Evolutionary conservation across 2,329 filamentous ascomycete species (phyloP).

Genomic region (Xylaria sp.): DNA sequence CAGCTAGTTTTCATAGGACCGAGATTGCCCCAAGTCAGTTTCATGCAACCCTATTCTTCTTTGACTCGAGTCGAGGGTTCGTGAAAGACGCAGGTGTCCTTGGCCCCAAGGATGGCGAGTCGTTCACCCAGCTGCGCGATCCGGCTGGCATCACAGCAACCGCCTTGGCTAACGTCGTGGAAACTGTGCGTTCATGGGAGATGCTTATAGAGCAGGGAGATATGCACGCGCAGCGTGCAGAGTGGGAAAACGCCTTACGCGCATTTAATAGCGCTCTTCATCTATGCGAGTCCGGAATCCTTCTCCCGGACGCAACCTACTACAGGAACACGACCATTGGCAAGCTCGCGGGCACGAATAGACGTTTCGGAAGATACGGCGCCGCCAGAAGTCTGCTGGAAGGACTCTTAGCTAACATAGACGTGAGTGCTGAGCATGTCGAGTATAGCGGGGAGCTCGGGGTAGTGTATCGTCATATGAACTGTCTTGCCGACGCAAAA

Average conservation of each 20-base stretch:
- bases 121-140: slow-evolving; percentile 27
- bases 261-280: slow-evolving; percentile 30
- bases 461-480: slow-evolving; percentile 38
- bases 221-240: slow-evolving; percentile 14
- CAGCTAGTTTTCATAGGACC: slow-evolving; percentile 35
- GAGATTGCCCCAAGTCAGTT: slow-evolving; percentile 34
- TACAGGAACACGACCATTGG: slow-evolving; percentile 27
- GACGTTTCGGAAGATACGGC: slow-evolving; percentile 36
- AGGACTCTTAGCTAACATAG: slow-evolving; percentile 23
- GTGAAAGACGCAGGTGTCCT: slow-evolving; percentile 36
- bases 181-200: slow-evolving; percentile 22
- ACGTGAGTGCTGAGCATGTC: slow-evolving; percentile 17
- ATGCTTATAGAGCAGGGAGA: slow-evolving; percentile 19
- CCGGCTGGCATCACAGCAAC: slow-evolving; percentile 22
- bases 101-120: slow-evolving; percentile 33
- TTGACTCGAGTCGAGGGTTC: slow-evolving; percentile 40
- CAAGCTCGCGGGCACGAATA: slow-evolving; percentile 34
- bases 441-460: slow-evolving; percentile 37
- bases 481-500: slow-evolving; percentile 35
- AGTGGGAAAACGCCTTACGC: slow-evolving; percentile 29
- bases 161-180: slow-evolving; percentile 24
- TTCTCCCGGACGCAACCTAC: not conserved
- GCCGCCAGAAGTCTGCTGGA: slow-evolving; percentile 30
- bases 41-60: slow-evolving; percentile 42
- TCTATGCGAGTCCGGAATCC: slow-evolving; percentile 14